A percentile compares a stretch with the other conserved stretches of the same genome.
Conservation (phyloP, 208 protist species). For the Leishmania major region DNA sequence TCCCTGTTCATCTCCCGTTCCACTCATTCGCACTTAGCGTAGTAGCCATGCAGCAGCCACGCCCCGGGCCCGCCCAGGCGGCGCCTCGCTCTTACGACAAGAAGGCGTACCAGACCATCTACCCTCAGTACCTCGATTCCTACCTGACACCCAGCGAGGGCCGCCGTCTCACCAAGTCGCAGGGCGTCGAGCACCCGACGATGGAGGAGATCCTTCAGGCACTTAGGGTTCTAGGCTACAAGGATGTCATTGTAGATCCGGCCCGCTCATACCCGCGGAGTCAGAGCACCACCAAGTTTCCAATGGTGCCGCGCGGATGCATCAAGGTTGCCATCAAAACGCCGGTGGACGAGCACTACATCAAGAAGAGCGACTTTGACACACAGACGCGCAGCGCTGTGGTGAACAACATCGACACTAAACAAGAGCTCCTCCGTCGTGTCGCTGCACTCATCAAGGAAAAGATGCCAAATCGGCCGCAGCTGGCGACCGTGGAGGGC, state of each 20-base stretch:
- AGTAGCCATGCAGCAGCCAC: slow-evolving; percentile 9
- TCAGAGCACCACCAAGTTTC: slow-evolving; percentile 61
- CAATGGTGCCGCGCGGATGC: slow-evolving; percentile 74
- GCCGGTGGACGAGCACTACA: slow-evolving; percentile 76
- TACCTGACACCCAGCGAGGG: slow-evolving; percentile 71
- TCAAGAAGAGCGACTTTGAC: slow-evolving; percentile 91
- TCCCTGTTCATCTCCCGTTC: not conserved
- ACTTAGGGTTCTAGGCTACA: slow-evolving; percentile 64
- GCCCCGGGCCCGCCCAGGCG: slow-evolving; percentile 9
- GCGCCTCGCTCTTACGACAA: slow-evolving; percentile 55
- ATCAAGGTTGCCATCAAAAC: slow-evolving; percentile 80
- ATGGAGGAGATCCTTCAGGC: slow-evolving; percentile 70
- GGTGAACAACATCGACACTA: slow-evolving; percentile 63
- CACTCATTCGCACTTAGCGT: not conserved
- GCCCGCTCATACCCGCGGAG: slow-evolving; percentile 58
- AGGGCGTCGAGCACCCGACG: slow-evolving; percentile 68
- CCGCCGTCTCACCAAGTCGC: slow-evolving; percentile 69
- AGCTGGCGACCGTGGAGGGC: slow-evolving; percentile 39
- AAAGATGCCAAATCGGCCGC: slow-evolving; percentile 38
- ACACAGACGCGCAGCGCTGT: slow-evolving; percentile 64
- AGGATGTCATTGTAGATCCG: slow-evolving; percentile 52
- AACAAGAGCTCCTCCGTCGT: slow-evolving; percentile 76
- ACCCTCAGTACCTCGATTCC: slow-evolving; percentile 87
- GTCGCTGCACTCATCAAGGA: slow-evolving; percentile 76
- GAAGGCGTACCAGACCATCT: slow-evolving; percentile 79